Base-by-base conservation (phyloP, 2,329 filamentous ascomycete genomes). In the Epichloe sylvatica region DNA sequence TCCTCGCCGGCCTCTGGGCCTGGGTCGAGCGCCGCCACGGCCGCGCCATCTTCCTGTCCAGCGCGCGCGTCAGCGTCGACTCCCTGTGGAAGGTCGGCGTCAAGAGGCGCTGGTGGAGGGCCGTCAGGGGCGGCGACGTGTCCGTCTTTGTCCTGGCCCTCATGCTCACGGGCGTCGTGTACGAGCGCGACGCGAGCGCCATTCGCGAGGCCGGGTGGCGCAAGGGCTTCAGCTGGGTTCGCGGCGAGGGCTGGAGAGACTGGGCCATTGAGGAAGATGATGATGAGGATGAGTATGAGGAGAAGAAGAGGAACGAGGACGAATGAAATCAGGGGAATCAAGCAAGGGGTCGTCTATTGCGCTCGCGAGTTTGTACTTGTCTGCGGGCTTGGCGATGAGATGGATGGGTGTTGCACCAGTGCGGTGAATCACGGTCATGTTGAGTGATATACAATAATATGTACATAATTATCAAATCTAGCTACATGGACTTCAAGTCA, bases 51-150 rank as follows among this genome's bases (percentile, higher is more conserved):
- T 94, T 94, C 65, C 59, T 96, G 53, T 92, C 92, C 65, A 82
- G 80, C 55, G 80, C 85, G 33, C 76, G 90, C 2, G 70, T 83
- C n/a, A 88, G 84, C 52, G 72, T 95, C 33, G 86, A 94, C 63
- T 86, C 80, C 37, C 66, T 89, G 43, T 97, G 89, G 87, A 94
- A 94, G 71, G 87, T 94, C 0, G 89, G 90, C n/a, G 79, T 85
- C 49, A 97, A 97, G 79, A 74, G 83, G 35, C 78, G 87, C 1
- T 88, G 88, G 80, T 95, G 91, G 88, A 80, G 77, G 55, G 86
- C 86, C 11, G 75, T 92, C 63, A 79, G 76, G 59, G 85, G 86
- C 37, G 89, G 89, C 0, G 91, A 97, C 66, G 79, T 96, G 5
- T 78, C 84, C 70, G 70, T 97, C 3, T 90, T 97, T 60, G 84